phyloP scores from a whole-genome alignment of 768 basidiomycete species.

The Xerocomus potaroensis region DNA sequence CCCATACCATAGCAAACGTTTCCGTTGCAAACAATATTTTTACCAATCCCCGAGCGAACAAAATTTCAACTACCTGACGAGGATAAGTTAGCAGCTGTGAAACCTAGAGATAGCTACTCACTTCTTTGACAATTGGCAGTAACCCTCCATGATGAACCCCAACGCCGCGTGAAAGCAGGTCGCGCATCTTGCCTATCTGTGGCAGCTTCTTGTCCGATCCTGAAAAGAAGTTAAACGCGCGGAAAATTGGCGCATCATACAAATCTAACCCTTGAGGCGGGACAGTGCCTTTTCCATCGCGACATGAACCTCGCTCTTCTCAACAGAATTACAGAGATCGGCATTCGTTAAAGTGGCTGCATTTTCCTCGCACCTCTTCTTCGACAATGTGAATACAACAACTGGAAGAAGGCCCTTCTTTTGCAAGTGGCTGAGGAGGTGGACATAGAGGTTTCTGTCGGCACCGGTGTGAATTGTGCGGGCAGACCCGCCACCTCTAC shows the following conservation, averaged over 20 bases:
- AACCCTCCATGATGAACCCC: slow-evolving; percentile 98
- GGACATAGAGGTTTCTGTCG: slow-evolving; percentile 93
- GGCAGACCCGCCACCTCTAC: slow-evolving; percentile 44
- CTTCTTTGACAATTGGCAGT: slow-evolving; percentile 95
- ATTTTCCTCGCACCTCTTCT: slow-evolving; percentile 96
- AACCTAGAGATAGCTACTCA: slow-evolving; percentile 27
- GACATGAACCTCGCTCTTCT: slow-evolving; percentile 97
- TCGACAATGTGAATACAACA: slow-evolving; percentile 95
- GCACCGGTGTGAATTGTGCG: slow-evolving; percentile 62
- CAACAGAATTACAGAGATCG: slow-evolving; percentile 82
- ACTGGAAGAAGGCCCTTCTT: slow-evolving; percentile 88
- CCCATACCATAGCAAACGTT: slow-evolving; percentile 93
- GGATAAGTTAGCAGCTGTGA: slow-evolving; percentile 8
- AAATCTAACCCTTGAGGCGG: slow-evolving; percentile 72
- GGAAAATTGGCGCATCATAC: background rate
- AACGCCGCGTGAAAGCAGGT: slow-evolving; percentile 87
- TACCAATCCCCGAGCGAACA: slow-evolving; percentile 93
- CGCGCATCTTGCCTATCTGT: slow-evolving; percentile 87
- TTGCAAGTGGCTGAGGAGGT: slow-evolving; percentile 79
- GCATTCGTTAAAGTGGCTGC: slow-evolving; percentile 83
- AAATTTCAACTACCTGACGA: slow-evolving; percentile 83
- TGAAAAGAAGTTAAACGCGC: slow-evolving; percentile 29
- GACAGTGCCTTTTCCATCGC: slow-evolving; percentile 89
- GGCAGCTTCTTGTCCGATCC: slow-evolving; percentile 90
- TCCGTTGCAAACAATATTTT: slow-evolving; percentile 98